These are phyloP conservation scores for Hydnomerulius pinastri DNA, from an alignment of 768 basidiomycete genomes.

Conservation along the genomic window DNA sequence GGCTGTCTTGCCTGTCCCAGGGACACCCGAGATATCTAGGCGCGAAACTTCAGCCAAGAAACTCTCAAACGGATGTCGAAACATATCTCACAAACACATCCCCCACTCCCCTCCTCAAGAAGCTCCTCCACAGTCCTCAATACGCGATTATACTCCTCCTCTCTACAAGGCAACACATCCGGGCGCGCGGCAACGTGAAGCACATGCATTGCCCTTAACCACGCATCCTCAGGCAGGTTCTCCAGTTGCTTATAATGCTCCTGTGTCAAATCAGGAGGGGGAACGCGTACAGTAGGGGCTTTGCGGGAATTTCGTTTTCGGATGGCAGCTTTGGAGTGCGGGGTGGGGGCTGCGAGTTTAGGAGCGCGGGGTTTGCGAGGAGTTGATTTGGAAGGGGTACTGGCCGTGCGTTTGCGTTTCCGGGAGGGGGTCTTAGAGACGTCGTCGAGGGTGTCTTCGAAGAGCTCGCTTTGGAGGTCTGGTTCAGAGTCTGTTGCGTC, in stretches of 20 bases:
- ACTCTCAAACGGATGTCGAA: not conserved
- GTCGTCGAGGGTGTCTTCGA: slow-evolving; percentile 29
- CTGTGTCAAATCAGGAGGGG: slow-evolving; percentile 35
- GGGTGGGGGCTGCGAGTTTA: slow-evolving; percentile 64
- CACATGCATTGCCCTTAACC: slow-evolving; percentile 86
- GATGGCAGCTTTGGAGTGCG: slow-evolving; percentile 73
- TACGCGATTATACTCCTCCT: slow-evolving; percentile 79
- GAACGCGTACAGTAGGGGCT: slow-evolving; percentile 34
- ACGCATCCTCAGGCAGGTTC: slow-evolving; percentile 72
- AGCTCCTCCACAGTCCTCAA: slow-evolving; percentile 78
- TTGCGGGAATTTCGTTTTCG: slow-evolving; percentile 41
- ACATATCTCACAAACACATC: slow-evolving; percentile 87
- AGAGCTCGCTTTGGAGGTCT: slow-evolving; percentile 26
- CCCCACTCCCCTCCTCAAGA: slow-evolving; percentile 90
- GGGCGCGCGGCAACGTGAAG: slow-evolving; percentile 93
- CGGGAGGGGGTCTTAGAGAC: slow-evolving; percentile 54
- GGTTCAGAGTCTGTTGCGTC: slow-evolving; percentile 28
- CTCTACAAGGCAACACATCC: slow-evolving; percentile 85
- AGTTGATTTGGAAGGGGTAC: slow-evolving; percentile 33
- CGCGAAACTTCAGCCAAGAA: slow-evolving; percentile 3
- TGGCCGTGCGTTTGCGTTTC: slow-evolving; percentile 46
- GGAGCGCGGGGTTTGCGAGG: slow-evolving; percentile 37
- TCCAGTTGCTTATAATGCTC: slow-evolving; percentile 42
- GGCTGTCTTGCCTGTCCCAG: slow-evolving; percentile 99
- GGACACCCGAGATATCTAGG: slow-evolving; percentile 96